Evolutionary conservation across 2,329 filamentous ascomycete genomes (phyloP).

Genomic region (Karstenula rhodostoma): DNA sequence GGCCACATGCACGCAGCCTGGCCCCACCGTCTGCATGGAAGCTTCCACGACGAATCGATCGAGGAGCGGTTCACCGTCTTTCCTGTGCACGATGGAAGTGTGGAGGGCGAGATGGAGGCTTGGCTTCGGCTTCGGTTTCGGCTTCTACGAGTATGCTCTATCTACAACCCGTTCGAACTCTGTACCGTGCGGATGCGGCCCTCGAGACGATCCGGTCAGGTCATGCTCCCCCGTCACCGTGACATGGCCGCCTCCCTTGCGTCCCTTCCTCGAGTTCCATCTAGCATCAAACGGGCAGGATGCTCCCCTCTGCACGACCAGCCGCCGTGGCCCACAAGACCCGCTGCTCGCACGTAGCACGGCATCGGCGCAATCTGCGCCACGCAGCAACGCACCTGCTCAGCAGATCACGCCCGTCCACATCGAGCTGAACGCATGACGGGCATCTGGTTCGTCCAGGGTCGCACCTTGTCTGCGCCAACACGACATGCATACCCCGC

Average conservation of each 20-base stretch:
- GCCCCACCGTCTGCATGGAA: conserved; percentile 11
- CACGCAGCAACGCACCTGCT: not conserved
- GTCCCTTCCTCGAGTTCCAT: not conserved
- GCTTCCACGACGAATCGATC: conserved; percentile 12
- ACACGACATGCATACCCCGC: conserved; percentile 15
- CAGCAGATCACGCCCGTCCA: conserved; percentile 2
- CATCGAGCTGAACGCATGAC: conserved; percentile 12
- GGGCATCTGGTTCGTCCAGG: conserved; percentile 13
- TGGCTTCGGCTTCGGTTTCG: not conserved
- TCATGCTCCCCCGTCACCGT: not conserved
- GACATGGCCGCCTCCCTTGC: conserved; percentile 4
- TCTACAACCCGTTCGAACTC: not conserved
- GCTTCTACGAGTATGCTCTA: not conserved
- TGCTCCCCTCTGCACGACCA: conserved; percentile 9
- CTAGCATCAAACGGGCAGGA: conserved; percentile 1
- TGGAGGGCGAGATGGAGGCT: not conserved
- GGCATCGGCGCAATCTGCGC: conserved; percentile 11
- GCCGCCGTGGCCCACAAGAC: not conserved
- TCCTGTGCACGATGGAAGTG: not conserved
- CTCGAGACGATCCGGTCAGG: not conserved
- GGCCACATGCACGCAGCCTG: conserved; percentile 3
- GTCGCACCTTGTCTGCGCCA: conserved; percentile 9
- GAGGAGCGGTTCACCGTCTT: conserved; percentile 21
- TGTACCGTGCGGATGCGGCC: not conserved
- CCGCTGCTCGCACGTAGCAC: conserved; percentile 1